These are phyloP conservation scores for Tylopilus felleus DNA, from an alignment of 768 basidiomycete genomes.

Conservation along the genomic window DNA sequence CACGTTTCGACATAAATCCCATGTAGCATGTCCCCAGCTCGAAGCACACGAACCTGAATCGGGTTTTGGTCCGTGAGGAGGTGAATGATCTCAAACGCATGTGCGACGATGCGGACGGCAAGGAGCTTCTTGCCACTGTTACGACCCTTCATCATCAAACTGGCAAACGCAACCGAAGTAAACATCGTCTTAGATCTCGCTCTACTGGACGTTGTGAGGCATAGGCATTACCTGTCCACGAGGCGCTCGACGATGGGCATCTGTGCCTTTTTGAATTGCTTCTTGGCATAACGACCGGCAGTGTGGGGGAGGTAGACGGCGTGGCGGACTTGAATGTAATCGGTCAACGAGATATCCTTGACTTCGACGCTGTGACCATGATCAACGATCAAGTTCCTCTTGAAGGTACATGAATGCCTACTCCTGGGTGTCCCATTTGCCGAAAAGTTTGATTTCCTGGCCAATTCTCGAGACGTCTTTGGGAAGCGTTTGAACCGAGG, in stretches of 20 bases:
- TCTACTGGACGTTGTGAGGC: not conserved
- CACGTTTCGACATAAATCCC: not conserved
- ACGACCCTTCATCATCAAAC: constrained; percentile 99
- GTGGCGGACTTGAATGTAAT: constrained; percentile 99
- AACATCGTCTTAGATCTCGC: not conserved
- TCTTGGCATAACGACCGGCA: constrained; percentile 98
- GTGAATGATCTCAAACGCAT: constrained; percentile 99
- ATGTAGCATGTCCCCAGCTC: too few relatives aligned
- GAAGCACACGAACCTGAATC: constrained; percentile 70
- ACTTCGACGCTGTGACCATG: constrained; percentile 76
- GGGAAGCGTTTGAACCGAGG: constrained; percentile 67
- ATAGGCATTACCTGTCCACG: constrained; percentile 77
- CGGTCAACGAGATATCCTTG: constrained; percentile 97
- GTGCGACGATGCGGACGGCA: constrained; percentile 98
- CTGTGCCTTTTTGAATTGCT: constrained; percentile 99
- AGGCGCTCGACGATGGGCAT: constrained; percentile 99
- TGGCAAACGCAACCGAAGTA: constrained; percentile 24
- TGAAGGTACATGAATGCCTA: constrained; percentile 41
- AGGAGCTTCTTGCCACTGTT: constrained; percentile 99
- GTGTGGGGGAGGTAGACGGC: constrained; percentile 98
- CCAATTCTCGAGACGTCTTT: constrained; percentile 79
- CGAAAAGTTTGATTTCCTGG: constrained; percentile 92
- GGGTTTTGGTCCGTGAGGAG: constrained; percentile 99
- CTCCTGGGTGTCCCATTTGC: constrained; percentile 99
- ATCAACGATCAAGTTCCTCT: constrained; percentile 15